phyloP scores from a whole-genome alignment of 805 yeast genomes.

The Myxozyma geophila region DNA sequence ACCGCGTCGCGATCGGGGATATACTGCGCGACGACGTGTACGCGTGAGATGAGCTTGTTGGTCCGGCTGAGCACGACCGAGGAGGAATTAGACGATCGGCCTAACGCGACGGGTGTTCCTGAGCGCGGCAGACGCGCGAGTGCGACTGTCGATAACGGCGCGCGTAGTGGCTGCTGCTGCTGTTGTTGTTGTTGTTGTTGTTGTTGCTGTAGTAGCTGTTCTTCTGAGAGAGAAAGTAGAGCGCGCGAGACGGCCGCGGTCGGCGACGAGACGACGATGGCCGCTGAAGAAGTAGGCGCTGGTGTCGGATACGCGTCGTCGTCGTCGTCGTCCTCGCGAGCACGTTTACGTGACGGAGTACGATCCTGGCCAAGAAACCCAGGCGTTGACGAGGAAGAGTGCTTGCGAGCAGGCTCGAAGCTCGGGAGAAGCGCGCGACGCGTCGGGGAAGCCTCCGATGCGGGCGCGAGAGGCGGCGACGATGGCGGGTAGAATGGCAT shows the following conservation, averaged over 20 bases:
- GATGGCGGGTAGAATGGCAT: conserved; percentile 56
- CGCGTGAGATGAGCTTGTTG: conserved; percentile 66
- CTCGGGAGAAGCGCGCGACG: conserved; percentile 33
- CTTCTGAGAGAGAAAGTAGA: neutral
- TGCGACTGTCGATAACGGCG: conserved; percentile 49
- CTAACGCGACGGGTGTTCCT: conserved; percentile 54
- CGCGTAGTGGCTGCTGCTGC: conserved; percentile 35
- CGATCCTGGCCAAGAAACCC: neutral
- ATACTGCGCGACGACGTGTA: conserved; percentile 62
- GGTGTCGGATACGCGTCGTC: conserved; percentile 42
- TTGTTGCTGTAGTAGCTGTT: neutral
- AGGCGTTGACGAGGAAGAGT: neutral
- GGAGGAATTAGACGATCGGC: conserved; percentile 69
- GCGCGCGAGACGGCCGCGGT: conserved; percentile 16
- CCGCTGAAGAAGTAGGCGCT: conserved; percentile 39
- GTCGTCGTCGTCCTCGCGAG: conserved; percentile 13
- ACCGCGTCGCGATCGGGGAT: conserved; percentile 49
- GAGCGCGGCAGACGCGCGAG: conserved; percentile 50
- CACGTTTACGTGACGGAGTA: conserved; percentile 27
- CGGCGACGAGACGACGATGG: conserved; percentile 25
- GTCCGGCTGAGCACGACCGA: conserved; percentile 55
- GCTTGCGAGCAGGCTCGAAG: conserved; percentile 24
- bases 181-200: neutral
- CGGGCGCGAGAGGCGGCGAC: conserved; percentile 47
- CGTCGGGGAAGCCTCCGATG: conserved; percentile 7